Percentiles rank a stretch among this genome's conserved stretches.
Conservation (phyloP, 768 basidiomycete species). For the Lactarius indigo region DNA sequence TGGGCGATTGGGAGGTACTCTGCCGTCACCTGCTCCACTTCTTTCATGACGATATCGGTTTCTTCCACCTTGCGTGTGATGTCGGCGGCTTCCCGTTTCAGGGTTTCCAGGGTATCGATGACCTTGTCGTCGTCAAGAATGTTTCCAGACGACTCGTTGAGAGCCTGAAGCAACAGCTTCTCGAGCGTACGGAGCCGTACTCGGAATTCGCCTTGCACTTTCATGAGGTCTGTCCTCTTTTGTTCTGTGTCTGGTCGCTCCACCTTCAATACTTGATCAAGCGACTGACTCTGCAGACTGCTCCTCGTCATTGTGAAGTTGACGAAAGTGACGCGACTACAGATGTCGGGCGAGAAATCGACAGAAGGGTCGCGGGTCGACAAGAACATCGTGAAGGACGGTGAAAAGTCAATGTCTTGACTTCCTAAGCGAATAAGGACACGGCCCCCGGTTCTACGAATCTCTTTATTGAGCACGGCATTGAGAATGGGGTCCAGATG, state of each 20-base stretch:
- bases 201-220: conserved; percentile 97
- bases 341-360: conserved; percentile 97
- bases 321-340: conserved; percentile 93
- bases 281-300: conserved; percentile 96
- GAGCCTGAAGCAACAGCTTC: conserved; percentile 86
- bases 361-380: conserved; percentile 96
- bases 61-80: conserved; percentile 95
- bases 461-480: conserved; percentile 94
- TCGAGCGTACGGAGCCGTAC: conserved; percentile 89
- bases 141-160: conserved; percentile 95
- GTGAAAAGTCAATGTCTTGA: conserved; percentile 99
- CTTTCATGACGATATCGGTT: conserved; percentile 92
- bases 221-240: conserved; percentile 95
- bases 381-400: conserved; percentile 99
- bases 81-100: conserved; percentile 95
- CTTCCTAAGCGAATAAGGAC: conserved; percentile 94
- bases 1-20: conserved; percentile 94
- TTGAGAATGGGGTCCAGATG: conserved; percentile 97
- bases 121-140: conserved; percentile 99
- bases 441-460: conserved; percentile 92
- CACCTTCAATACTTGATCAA: conserved; percentile 95
- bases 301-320: conserved; percentile 99
- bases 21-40: conserved; percentile 92
- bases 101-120: conserved; percentile 90
- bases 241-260: conserved; percentile 96